A percentile compares a stretch with the other conserved stretches of the same genome.
Evolutionary conservation across 2,329 filamentous ascomycete genomes (phyloP).

Genomic region (Trichoderma atroviride): DNA sequence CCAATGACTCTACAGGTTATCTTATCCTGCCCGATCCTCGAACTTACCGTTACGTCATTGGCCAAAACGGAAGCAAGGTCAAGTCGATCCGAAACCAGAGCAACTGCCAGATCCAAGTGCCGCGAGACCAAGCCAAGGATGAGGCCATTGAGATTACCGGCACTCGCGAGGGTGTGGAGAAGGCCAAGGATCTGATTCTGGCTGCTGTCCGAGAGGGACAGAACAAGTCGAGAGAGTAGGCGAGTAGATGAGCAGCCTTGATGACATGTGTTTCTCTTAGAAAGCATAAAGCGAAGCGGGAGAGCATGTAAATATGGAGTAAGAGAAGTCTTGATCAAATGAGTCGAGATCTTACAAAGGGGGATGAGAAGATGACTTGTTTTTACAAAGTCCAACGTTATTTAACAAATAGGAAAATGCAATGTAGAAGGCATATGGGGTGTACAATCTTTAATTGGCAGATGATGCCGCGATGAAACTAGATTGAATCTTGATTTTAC

Average conservation of each 20-base stretch:
- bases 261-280: constrained; percentile 1
- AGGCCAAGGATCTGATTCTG: constrained; percentile 86
- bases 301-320: not conserved
- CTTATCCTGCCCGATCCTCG: constrained; percentile 86
- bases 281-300: not conserved
- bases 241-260: constrained; percentile 31
- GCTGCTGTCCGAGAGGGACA: constrained; percentile 72
- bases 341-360: not conserved
- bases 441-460: not conserved
- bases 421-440: constrained; percentile 11
- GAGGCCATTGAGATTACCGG: constrained; percentile 93
- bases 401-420: not conserved
- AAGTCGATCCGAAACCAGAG: constrained; percentile 91
- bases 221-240: constrained; percentile 40
- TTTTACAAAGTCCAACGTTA: not conserved
- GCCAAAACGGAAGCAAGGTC: constrained; percentile 85
- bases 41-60: constrained; percentile 89
- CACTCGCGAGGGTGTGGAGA: constrained; percentile 75
- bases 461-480: not conserved
- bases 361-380: not conserved
- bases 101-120: constrained; percentile 91
- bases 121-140: constrained; percentile 70
- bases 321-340: not conserved
- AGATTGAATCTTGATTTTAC: not conserved
- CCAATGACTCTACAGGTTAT: constrained; percentile 77